Base-by-base conservation (phyloP, 805 yeast genomes). In the Ogataea nakhonphanomensis region DNA sequence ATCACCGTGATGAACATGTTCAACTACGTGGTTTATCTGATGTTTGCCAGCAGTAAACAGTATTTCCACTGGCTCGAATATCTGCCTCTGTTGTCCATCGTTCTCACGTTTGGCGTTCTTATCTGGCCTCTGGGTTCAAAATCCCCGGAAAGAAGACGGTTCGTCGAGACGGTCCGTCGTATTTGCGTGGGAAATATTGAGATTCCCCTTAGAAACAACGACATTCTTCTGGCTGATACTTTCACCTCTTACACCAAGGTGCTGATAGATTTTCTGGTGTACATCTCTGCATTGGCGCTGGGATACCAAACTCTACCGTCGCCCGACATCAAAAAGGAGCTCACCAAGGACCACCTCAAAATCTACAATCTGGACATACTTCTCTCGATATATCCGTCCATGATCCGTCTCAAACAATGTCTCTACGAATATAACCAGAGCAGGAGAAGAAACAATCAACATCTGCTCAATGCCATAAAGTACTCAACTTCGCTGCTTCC, bases 401-500 rank as follows among this genome's bases (percentile, higher is more conserved):
- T 76, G n/a, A 77, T 91, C 22, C 73, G 99, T 54, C 70, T 91
- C 21, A 74, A 76, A 33, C 99, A 93, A 64, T 93, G 98, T 60
- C 58, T 81, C 53, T 64, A 65, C 37, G 99, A 93, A 55, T 88
- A 70, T 55, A 52, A 62, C 9, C 57, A 67, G 35, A 71, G 82
- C 8, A 60, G 69, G 4, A 55, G 59, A 17, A 57, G 62, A 21
- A 73, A 79, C 29, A 64, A 43, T 29, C 69, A 69, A 37, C 91
- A 88, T 57, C 51, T 89, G 14, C 67, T 74, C 42, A 93, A 93
- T 57, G 74, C 87, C 32, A 40, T 78, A 49, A 93, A 93, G 62
- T 95, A 93, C 61, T 64, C 76, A 1, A 71, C 85, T 1, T 77
- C 82, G 23, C 53, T 76, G 27, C 55, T 78, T 12, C 86, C 84